These are phyloP conservation scores for Drechslerella coelobrocha DNA, from an alignment of 2,329 filamentous ascomycete genomes.

Conservation along the genomic window DNA sequence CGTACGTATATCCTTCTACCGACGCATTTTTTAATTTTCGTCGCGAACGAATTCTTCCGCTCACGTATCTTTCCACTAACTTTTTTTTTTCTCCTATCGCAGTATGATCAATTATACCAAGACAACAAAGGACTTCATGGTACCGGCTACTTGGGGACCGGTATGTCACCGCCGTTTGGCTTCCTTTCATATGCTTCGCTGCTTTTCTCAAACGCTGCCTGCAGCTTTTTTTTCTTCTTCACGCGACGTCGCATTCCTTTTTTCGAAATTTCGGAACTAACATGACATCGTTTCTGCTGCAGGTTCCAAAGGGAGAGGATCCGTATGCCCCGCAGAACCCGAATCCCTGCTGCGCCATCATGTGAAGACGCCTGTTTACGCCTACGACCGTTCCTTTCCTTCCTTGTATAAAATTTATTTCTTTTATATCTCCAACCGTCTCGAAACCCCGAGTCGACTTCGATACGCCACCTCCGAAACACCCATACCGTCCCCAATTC, in stretches of 20 bases:
- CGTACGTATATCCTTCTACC: conserved; percentile 64
- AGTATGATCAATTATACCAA: conserved; percentile 99
- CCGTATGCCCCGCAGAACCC: conserved; percentile 97
- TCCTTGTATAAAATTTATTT: conserved; percentile 49
- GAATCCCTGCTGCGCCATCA: conserved; percentile 91
- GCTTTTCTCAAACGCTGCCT: conserved; percentile 16
- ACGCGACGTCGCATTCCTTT: conserved; percentile 51
- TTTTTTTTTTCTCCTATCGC: conserved; percentile 28
- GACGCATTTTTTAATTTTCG: conserved; percentile 21
- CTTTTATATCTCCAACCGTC: neutral
- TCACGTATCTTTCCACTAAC: conserved; percentile 31
- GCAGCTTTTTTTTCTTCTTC: conserved; percentile 21
- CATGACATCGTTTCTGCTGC: conserved; percentile 39
- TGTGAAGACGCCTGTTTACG: conserved; percentile 66
- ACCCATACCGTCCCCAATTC: conserved; percentile 17
- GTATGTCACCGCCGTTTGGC: conserved; percentile 59
- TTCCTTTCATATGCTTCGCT: conserved; percentile 12
- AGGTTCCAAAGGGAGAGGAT: conserved; percentile 90
- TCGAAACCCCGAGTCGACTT: conserved; percentile 21
- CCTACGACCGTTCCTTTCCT: conserved; percentile 32
- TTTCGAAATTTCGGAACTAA: conserved; percentile 24
- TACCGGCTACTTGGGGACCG: conserved; percentile 92
- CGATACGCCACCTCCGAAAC: conserved; percentile 19
- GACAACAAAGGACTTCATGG: conserved; percentile 98
- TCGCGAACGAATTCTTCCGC: conserved; percentile 25